Percentiles rank a stretch among this genome's conserved stretches.
Conservation (phyloP, 768 basidiomycete species). For the Chalciporus chontae region DNA sequence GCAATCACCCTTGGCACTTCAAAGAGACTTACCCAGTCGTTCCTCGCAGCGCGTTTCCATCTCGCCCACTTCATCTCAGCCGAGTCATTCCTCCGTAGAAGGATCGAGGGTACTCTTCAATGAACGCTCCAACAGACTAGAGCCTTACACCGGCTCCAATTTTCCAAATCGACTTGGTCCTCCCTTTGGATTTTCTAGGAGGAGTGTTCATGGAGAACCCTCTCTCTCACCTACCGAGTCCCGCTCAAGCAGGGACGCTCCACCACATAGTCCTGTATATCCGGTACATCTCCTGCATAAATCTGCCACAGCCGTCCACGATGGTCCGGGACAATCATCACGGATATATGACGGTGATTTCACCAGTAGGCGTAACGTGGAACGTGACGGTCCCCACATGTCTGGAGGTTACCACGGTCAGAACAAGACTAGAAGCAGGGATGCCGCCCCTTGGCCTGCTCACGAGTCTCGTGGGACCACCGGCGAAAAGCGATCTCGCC, state of each 20-base stretch:
- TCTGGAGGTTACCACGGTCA: slow-evolving; percentile 16
- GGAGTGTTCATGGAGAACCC: slow-evolving; percentile 43
- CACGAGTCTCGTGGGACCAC: slow-evolving; percentile 16
- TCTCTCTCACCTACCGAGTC: slow-evolving; percentile 39
- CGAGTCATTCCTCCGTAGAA: slow-evolving; percentile 50
- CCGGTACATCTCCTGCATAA: slow-evolving; percentile 64
- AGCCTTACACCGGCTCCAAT: slow-evolving; percentile 67
- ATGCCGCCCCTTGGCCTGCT: slow-evolving; percentile 12
- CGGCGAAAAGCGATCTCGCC: slow-evolving; percentile 21
- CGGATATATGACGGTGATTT: slow-evolving; percentile 20
- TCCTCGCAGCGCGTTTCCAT: slow-evolving; percentile 30
- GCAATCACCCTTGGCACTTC: slow-evolving; percentile 42
- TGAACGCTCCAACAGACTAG: slow-evolving; percentile 85
- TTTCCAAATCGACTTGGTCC: slow-evolving; percentile 40
- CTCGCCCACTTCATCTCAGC: slow-evolving; percentile 35
- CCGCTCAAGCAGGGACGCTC: slow-evolving; percentile 44
- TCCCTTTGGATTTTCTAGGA: slow-evolving; percentile 34
- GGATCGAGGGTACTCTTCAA: slow-evolving; percentile 86
- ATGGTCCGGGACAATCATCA: slow-evolving; percentile 13
- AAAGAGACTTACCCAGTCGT: slow-evolving; percentile 38
- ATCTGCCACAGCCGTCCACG: slow-evolving; percentile 25
- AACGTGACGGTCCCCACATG: slow-evolving; percentile 15
- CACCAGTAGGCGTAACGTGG: slow-evolving; percentile 13
- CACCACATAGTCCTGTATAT: slow-evolving; percentile 37
- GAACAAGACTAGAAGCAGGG: slow-evolving; percentile 17